Conservation (phyloP, 495 filamentous ascomycete genomes). For the Tricharina praecox region DNA sequence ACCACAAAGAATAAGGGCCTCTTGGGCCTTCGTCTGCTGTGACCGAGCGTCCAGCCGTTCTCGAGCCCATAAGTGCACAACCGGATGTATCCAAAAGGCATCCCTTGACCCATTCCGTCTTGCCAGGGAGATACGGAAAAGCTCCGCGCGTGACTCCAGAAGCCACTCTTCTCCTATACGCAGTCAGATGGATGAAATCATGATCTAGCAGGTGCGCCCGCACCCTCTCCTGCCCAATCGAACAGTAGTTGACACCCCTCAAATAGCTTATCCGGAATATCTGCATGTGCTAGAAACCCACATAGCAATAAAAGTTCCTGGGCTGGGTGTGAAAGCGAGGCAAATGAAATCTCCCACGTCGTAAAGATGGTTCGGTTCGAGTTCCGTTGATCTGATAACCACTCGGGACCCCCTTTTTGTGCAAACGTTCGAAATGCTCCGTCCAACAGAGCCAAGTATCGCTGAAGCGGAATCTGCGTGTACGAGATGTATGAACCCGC, state of each 20-base stretch:
- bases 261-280: constrained; percentile 8
- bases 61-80: constrained; percentile 14
- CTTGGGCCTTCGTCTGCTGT: background rate
- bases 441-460: constrained; percentile 8
- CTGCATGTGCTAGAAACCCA: constrained; percentile 11
- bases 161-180: constrained; percentile 5
- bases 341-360: constrained; percentile 13
- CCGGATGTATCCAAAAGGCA: constrained; percentile 10
- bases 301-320: constrained; percentile 10
- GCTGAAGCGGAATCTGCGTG: constrained; percentile 6
- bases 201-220: background rate
- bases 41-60: background rate
- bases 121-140: constrained; percentile 14
- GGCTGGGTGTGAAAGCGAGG: background rate
- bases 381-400: constrained; percentile 5
- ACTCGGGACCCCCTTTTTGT: background rate
- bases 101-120: constrained; percentile 9
- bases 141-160: constrained; percentile 9
- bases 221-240: background rate
- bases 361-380: constrained; percentile 8
- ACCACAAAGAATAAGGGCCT: constrained; percentile 6
- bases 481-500: constrained; percentile 14
- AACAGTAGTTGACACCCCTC: constrained; percentile 2
- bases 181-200: background rate
- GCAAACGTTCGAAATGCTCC: constrained; percentile 4